Evolutionary conservation across 345 rosid species (phyloP).

Genomic region (Rhizophora apiculata): DNA sequence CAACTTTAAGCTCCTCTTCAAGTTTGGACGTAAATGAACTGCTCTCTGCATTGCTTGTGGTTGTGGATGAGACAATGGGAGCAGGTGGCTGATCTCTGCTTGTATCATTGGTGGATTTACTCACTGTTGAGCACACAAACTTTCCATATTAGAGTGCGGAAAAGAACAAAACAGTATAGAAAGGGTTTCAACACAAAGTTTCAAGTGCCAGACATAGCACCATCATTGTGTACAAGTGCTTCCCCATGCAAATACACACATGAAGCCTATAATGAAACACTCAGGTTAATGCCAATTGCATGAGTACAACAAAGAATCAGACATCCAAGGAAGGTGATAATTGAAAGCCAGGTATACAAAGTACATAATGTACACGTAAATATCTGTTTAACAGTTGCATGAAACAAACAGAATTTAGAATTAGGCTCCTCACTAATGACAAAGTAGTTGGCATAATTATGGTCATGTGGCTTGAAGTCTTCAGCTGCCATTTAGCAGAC

Average conservation of each 20-base stretch:
- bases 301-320: not conserved
- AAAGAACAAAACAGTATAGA: not conserved
- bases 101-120: slow-evolving; percentile 66
- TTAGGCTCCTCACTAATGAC: not conserved
- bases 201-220: not conserved
- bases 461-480: not conserved
- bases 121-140: slow-evolving; percentile 41
- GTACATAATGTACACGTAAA: too few species aligned
- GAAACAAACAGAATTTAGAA: not conserved
- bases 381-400: too few species aligned
- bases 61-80: slow-evolving; percentile 60
- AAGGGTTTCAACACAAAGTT: not conserved
- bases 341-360: too few species aligned
- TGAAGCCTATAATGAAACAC: slow-evolving; percentile 2
- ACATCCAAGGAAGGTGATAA: not conserved
- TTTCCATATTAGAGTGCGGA: slow-evolving; percentile 14
- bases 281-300: not conserved
- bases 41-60: slow-evolving; percentile 80
- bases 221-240: not conserved
- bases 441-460: not conserved
- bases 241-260: not conserved
- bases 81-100: slow-evolving; percentile 67
- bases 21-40: slow-evolving; percentile 77
- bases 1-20: slow-evolving; percentile 81
- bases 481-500: not conserved